Conservation (phyloP, 2,329 filamentous ascomycete genomes). For the Hypocreales sp. region DNA sequence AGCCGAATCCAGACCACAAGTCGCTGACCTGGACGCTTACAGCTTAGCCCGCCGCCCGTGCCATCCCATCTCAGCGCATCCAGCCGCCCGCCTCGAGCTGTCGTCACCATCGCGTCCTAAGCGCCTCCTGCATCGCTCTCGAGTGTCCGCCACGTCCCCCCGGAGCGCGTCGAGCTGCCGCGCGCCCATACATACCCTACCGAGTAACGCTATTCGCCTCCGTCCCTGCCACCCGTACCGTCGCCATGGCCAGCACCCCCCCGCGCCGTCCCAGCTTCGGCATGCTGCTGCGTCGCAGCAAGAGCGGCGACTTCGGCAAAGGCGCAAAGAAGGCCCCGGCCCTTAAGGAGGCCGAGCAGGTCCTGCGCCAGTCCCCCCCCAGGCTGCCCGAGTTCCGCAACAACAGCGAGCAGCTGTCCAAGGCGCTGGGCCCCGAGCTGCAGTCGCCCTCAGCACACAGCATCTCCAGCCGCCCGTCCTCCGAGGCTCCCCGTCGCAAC, state of each 20-base stretch:
- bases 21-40: too few relatives aligned
- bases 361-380: constrained; percentile 33
- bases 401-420: constrained; percentile 28
- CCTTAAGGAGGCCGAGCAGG: constrained; percentile 31
- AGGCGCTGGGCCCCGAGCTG: constrained; percentile 33
- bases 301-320: constrained; percentile 49
- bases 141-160: too few relatives aligned
- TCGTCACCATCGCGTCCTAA: too few relatives aligned
- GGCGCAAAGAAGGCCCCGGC: constrained; percentile 44
- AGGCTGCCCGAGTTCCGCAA: constrained; percentile 37
- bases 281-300: constrained; percentile 51
- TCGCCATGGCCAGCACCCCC: constrained; percentile 13
- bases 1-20: too few relatives aligned
- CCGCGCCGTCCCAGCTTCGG: constrained; percentile 29
- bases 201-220: too few relatives aligned
- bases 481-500: constrained; percentile 29
- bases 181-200: too few relatives aligned
- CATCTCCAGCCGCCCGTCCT: constrained; percentile 33
- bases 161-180: too few relatives aligned
- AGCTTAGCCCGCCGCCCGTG: too few relatives aligned
- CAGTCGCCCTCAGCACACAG: constrained; percentile 45
- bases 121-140: too few relatives aligned
- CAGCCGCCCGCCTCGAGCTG: too few relatives aligned
- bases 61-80: too few relatives aligned
- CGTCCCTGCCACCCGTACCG: neutral